Evolutionary conservation across 2,329 filamentous ascomycete species (phyloP).

Genomic region (Talaromyces verruculosus): DNA sequence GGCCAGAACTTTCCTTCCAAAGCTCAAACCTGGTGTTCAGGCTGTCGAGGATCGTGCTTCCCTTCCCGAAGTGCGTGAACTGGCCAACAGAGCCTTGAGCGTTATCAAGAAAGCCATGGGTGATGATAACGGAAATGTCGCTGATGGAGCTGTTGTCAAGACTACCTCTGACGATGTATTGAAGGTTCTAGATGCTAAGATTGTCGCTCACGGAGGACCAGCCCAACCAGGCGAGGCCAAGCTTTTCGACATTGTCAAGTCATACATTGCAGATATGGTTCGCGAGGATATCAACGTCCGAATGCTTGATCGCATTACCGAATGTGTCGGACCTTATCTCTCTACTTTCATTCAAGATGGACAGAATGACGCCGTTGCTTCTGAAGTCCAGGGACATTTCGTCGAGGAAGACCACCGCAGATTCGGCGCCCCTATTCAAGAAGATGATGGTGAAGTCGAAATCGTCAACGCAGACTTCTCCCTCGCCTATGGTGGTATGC

Average conservation of each 20-base stretch:
- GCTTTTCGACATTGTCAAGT: slow-evolving; percentile 65
- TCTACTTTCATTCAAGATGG: slow-evolving; percentile 65
- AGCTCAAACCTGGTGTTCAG: slow-evolving; percentile 91
- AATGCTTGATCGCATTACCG: slow-evolving; percentile 69
- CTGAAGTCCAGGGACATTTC: slow-evolving; percentile 74
- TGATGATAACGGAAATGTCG: slow-evolving; percentile 54
- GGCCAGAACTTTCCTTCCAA: slow-evolving; percentile 90
- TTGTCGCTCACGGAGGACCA: slow-evolving; percentile 68
- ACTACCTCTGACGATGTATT: slow-evolving; percentile 68
- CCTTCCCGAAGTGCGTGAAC: slow-evolving; percentile 88
- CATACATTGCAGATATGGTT: slow-evolving; percentile 80
- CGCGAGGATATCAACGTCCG: slow-evolving; percentile 85
- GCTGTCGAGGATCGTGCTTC: slow-evolving; percentile 83
- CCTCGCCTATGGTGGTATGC: slow-evolving; percentile 95
- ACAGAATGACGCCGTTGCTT: slow-evolving; percentile 65
- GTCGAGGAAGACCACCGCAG: slow-evolving; percentile 83
- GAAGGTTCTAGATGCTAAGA: slow-evolving; percentile 70
- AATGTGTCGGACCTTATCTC: slow-evolving; percentile 72
- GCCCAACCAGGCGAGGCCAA: slow-evolving; percentile 61
- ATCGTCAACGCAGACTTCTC: slow-evolving; percentile 99
- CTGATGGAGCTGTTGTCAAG: slow-evolving; percentile 59
- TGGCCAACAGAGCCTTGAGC: slow-evolving; percentile 75
- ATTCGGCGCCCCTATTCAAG: slow-evolving; percentile 78
- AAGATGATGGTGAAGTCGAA: slow-evolving; percentile 88
- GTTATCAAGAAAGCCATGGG: slow-evolving; percentile 95